Evolutionary conservation across 352 stramenopile genomes (phyloP).

Genomic region (Phytophthora brassicae): DNA sequence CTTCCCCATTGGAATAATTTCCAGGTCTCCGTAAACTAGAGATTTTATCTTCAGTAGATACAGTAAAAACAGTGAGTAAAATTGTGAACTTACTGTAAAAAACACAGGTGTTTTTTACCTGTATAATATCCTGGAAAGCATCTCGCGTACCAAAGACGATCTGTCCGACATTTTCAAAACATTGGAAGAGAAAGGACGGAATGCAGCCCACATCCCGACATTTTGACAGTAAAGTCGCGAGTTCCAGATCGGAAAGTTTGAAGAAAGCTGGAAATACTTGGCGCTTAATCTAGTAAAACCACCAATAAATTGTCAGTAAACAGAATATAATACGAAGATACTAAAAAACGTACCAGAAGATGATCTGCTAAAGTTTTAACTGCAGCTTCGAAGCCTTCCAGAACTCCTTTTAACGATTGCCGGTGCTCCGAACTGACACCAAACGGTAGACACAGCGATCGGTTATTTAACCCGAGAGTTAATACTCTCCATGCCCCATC

Average conservation of each 20-base stretch:
- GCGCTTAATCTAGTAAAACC: constrained; percentile 44
- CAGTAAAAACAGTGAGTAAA: not conserved
- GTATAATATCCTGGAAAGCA: constrained; percentile 62
- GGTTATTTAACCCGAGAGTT: constrained; percentile 48
- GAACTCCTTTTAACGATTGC: constrained; percentile 37
- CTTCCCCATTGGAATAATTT: constrained; percentile 65
- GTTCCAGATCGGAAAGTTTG: constrained; percentile 60
- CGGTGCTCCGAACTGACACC: constrained; percentile 51
- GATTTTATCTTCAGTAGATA: constrained; percentile 40
- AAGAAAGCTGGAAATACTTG: constrained; percentile 67
- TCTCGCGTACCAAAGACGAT: constrained; percentile 65
- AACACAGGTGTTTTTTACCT: constrained; percentile 10
- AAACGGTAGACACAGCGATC: constrained; percentile 56
- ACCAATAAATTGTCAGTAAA: not conserved
- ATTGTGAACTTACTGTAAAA: too few relatives aligned
- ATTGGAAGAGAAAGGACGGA: constrained; percentile 59
- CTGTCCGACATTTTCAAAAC: constrained; percentile 66
- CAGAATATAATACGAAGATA: too few relatives aligned
- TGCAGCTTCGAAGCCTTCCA: constrained; percentile 59
- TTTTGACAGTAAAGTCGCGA: constrained; percentile 53
- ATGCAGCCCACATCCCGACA: constrained; percentile 48
- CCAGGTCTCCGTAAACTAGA: constrained; percentile 35
- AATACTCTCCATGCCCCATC: constrained; percentile 55
- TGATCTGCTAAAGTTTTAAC: constrained; percentile 53
- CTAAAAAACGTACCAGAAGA: constrained; percentile 54